phyloP scores from a whole-genome alignment of 176 grass and related monocot genomes.

The Juncus effusus region DNA sequence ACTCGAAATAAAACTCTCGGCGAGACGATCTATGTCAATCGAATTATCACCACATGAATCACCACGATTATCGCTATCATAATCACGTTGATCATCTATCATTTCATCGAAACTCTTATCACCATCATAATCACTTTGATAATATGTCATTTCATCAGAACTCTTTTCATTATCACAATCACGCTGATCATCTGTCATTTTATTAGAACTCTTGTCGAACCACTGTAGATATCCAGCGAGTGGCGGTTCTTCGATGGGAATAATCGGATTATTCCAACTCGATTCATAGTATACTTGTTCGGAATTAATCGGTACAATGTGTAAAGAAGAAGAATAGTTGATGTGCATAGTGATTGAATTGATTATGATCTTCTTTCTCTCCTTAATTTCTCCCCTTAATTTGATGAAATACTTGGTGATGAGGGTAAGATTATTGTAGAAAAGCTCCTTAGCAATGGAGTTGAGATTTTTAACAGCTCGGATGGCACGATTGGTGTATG shows the following conservation, averaged over 20 bases:
- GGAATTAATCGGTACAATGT: conserved; percentile 8
- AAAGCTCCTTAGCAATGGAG: neutral
- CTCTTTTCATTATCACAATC: too few relatives aligned
- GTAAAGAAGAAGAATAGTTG: conserved; percentile 16
- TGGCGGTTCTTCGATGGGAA: conserved; percentile 1
- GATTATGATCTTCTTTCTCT: conserved; percentile 18
- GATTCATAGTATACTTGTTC: conserved; percentile 33
- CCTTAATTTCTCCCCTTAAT: conserved; percentile 14
- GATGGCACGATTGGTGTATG: neutral
- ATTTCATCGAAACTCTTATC: conserved; percentile 17
- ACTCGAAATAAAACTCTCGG: conserved; percentile 77
- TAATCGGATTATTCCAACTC: conserved; percentile 20
- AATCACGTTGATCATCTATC: conserved; percentile 1
- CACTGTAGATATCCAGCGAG: conserved; percentile 25
- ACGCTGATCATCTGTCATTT: too few relatives aligned
- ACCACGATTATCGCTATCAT: neutral
- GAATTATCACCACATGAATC: neutral
- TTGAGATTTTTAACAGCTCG: conserved; percentile 3
- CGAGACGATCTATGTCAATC: conserved; percentile 71
- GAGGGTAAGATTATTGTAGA: conserved; percentile 9
- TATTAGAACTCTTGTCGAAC: conserved; percentile 11
- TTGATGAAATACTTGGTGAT: conserved; percentile 5
- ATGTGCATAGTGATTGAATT: conserved; percentile 18
- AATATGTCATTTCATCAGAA: too few relatives aligned
- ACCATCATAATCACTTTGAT: neutral